Evolutionary conservation across 768 basidiomycete genomes (phyloP).

Genomic region (Steccherinum ochraceum): DNA sequence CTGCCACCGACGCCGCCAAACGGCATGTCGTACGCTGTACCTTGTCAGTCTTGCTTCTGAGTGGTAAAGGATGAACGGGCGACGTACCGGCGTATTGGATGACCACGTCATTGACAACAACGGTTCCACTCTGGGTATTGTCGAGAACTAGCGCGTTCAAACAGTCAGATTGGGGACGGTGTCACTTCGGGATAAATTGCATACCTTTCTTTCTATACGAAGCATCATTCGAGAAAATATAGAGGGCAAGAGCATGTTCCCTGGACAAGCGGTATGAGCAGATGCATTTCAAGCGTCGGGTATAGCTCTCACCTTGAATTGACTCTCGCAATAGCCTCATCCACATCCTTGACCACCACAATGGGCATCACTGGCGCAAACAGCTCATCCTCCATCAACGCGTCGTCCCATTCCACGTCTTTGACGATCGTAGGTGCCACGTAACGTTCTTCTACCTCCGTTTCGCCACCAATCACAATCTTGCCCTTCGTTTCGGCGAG

Average conservation of each 20-base stretch:
- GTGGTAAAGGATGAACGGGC: neutral
- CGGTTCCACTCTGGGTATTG: constrained; percentile 66
- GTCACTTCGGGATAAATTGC: neutral
- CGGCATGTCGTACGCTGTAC: constrained; percentile 52
- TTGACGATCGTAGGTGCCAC: constrained; percentile 71
- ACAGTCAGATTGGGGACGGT: neutral
- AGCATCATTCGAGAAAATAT: constrained; percentile 63
- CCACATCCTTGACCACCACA: constrained; percentile 60
- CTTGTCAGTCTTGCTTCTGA: neutral
- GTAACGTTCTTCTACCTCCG: constrained; percentile 48
- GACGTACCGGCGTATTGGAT: constrained; percentile 34
- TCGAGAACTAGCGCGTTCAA: constrained; percentile 49
- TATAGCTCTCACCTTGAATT: constrained; percentile 41
- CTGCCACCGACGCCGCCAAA: constrained; percentile 71
- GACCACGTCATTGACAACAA: constrained; percentile 62
- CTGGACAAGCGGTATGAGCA: constrained; percentile 25
- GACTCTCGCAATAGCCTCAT: constrained; percentile 66
- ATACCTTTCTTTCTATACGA: constrained; percentile 58
- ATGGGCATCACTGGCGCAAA: constrained; percentile 82
- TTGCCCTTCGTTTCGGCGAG: constrained; percentile 61
- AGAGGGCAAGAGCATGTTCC: constrained; percentile 70
- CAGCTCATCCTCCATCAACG: constrained; percentile 76
- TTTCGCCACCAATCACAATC: constrained; percentile 58
- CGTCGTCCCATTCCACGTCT: constrained; percentile 56
- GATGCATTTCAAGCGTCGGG: neutral